Base-by-base conservation (phyloP, 2,329 filamentous ascomycete genomes). In the Chrysosporium queenslandicum region DNA sequence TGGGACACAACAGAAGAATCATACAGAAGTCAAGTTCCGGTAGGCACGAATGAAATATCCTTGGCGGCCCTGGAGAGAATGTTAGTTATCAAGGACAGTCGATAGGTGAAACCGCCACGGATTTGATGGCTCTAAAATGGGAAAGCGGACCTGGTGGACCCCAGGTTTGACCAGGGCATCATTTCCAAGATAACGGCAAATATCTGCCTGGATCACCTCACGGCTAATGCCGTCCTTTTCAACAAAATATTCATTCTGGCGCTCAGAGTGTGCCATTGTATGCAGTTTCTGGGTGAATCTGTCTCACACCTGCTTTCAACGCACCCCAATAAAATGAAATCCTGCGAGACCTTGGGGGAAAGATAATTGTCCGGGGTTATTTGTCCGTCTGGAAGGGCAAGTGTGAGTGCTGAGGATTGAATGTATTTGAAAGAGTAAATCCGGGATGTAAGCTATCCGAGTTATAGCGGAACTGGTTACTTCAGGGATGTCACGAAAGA, bases 141-240 rank as follows among this genome's bases (percentile, higher is more conserved):
- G 52, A 62, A 58, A 60, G 61, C 66, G 61, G 77, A 87, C 84
- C 77, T 86, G 80, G 69, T 86, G 84, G 61, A 78, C 80, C 63
- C 83, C 83, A 55, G 85, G 85, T 64, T 83, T 82, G 65, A 87
- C 85, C 63, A 87, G 77, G 60, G 86, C 86, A 74, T 90, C 86
- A 68, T 87, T 87, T 64, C 86, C 86, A 60, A 90, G 77, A 67
- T 88, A 90, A 65, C 85, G 84, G 74, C 86, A 89, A 59, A 90
- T 87, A 67, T 90, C 86, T 66, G 85, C 83, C 58, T 86, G 87
- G 70, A 90, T 88, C 63, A 90, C 86, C 69, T 90, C 85, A 62
- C 85, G 82, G 67, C 86, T 85, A 69, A 90, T 90, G 65, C 86
- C 85, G 68, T 88, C 83, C 63, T 83, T 81, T 42, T 84, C 83